A percentile compares a stretch with the other conserved stretches of the same genome.
Evolutionary conservation across 208 protist species (phyloP).

Genomic region (Strigomonas galati): DNA sequence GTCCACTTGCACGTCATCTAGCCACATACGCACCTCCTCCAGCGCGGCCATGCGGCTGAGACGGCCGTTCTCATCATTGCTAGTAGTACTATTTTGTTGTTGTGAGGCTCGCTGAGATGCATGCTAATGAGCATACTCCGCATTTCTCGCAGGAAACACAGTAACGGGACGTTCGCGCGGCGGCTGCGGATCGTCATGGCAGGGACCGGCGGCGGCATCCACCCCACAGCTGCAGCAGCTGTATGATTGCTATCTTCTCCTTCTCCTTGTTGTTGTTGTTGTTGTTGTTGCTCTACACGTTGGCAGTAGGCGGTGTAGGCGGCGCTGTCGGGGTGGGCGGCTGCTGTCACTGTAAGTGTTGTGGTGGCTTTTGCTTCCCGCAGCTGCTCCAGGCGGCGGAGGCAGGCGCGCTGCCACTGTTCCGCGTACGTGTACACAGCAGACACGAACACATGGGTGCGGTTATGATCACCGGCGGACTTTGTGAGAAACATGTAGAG

Average conservation of each 20-base stretch:
- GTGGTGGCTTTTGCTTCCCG: neutral
- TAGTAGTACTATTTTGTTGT: neutral
- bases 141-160: conserved; percentile 49
- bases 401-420: conserved; percentile 48
- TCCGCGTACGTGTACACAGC: conserved; percentile 39
- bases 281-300: neutral
- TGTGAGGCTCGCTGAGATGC: neutral
- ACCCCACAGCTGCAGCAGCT: neutral
- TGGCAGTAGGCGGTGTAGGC: neutral
- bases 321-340: conserved; percentile 1
- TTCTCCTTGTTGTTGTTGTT: neutral
- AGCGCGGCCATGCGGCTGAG: no score
- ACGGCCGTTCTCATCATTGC: no score
- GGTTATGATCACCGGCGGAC: conserved; percentile 49
- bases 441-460: conserved; percentile 31
- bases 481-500: conserved; percentile 40
- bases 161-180: conserved; percentile 42
- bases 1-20: neutral
- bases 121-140: conserved; percentile 17
- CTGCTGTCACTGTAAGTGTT: neutral
- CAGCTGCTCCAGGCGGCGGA: conserved; percentile 15
- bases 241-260: neutral
- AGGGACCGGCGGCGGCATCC: conserved; percentile 14
- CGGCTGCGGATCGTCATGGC: conserved; percentile 24
- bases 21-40: neutral